phyloP scores from a whole-genome alignment of 169 alveolate genomes.

The Plasmodium ovale region DNA sequence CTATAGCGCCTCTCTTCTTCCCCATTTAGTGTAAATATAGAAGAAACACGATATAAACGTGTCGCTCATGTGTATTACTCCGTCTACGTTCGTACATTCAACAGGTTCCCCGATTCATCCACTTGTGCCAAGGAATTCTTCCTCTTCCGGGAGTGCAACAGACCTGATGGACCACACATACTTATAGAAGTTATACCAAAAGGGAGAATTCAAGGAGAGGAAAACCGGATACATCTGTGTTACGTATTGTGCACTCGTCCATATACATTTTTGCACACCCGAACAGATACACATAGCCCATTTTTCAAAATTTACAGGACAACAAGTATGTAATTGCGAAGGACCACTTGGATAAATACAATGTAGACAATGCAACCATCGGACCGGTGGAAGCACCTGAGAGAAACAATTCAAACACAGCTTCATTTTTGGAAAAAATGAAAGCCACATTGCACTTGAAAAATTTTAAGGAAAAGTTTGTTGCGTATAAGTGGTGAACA shows the following conservation, averaged over 20 bases:
- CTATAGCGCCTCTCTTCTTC: too few relatives aligned
- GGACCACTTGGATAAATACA: constrained; percentile 71
- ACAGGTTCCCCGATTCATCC: constrained; percentile 81
- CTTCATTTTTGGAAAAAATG: constrained; percentile 69
- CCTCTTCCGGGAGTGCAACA: constrained; percentile 84
- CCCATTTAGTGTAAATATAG: too few relatives aligned
- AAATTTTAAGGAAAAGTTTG: constrained; percentile 74
- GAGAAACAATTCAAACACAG: constrained; percentile 56
- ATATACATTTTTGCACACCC: not conserved
- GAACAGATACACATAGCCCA: not conserved
- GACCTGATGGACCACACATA: constrained; percentile 87
- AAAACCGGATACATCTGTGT: too few relatives aligned
- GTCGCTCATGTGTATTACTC: not conserved
- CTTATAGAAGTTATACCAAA: constrained; percentile 77
- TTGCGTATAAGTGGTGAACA: constrained; percentile 73
- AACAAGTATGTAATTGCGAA: constrained; percentile 62
- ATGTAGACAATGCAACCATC: constrained; percentile 52
- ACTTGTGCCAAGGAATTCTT: constrained; percentile 86
- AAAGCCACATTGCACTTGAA: constrained; percentile 64
- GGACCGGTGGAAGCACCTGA: constrained; percentile 75
- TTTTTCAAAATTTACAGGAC: constrained; percentile 10
- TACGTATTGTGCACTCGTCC: too few relatives aligned
- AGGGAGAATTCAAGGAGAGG: too few relatives aligned
- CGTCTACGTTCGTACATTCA: not conserved
- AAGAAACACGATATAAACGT: not conserved